These are phyloP conservation scores for Agrocybe chaxingu DNA, from an alignment of 768 basidiomycete species.

Conservation along the genomic window DNA sequence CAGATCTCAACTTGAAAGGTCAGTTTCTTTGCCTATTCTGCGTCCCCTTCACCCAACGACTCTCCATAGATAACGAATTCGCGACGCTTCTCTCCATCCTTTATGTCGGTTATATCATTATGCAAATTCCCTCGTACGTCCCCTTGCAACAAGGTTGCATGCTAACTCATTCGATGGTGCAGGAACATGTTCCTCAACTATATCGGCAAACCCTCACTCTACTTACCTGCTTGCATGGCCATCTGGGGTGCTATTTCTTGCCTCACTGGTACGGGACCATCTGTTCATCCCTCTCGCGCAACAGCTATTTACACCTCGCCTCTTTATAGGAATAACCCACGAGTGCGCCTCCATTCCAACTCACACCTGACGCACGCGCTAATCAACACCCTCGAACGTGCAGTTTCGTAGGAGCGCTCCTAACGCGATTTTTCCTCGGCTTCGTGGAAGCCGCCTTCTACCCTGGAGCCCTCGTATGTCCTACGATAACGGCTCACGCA, in stretches of 20 bases:
- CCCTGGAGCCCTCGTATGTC: slow-evolving; percentile 46
- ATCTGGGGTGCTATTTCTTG: slow-evolving; percentile 66
- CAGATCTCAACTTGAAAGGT: slow-evolving; percentile 57
- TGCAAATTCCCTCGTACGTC: slow-evolving; percentile 74
- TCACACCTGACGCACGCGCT: neutral
- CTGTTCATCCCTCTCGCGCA: neutral
- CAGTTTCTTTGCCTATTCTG: neutral
- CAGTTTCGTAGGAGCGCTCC: slow-evolving; percentile 66
- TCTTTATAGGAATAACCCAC: slow-evolving; percentile 30
- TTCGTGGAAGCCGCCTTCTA: slow-evolving; percentile 66
- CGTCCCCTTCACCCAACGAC: neutral
- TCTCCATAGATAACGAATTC: slow-evolving; percentile 49
- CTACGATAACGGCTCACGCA: neutral
- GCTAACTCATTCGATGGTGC: neutral
- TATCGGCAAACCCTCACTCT: slow-evolving; percentile 64
- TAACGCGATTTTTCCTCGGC: slow-evolving; percentile 79
- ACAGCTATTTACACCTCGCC: slow-evolving; percentile 6
- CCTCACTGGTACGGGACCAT: slow-evolving; percentile 40
- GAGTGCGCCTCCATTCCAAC: slow-evolving; percentile 24
- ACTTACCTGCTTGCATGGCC: slow-evolving; percentile 66
- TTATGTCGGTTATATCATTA: slow-evolving; percentile 72
- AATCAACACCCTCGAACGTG: slow-evolving; percentile 13
- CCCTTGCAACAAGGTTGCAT: neutral
- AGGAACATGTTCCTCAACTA: slow-evolving; percentile 76
- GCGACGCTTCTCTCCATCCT: slow-evolving; percentile 64